Evolutionary conservation across 1,284 basidiomycete species (phyloP).

Genomic region (Sanghuangporus baumii): DNA sequence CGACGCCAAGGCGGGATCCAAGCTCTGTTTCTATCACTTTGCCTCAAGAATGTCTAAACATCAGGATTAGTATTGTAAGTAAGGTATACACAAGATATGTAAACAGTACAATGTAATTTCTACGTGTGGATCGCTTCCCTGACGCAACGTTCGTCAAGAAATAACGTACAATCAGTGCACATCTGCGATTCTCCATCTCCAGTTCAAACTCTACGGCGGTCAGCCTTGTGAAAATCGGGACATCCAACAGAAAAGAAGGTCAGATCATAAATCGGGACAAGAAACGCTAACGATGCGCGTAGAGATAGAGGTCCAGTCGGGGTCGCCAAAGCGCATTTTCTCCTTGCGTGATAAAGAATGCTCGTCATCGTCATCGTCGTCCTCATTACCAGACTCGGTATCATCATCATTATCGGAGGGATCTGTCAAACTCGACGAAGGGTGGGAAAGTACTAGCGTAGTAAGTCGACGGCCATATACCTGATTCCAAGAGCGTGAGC

Average conservation of each 20-base stretch:
- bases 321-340: constrained; percentile 9
- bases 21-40: no score
- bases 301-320: background rate
- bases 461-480: constrained; percentile 48
- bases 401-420: background rate
- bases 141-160: no score
- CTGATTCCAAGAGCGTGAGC: constrained; percentile 23
- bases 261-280: background rate
- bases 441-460: constrained; percentile 44
- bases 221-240: background rate
- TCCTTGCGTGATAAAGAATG: background rate
- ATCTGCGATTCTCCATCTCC: no score
- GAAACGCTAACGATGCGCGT: constrained; percentile 12
- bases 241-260: background rate
- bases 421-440: background rate
- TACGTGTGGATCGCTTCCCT: background rate
- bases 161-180: no score
- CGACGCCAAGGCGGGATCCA: no score
- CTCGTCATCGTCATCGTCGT: background rate
- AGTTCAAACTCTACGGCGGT: background rate
- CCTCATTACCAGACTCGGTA: background rate
- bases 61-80: background rate
- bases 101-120: background rate
- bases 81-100: background rate
- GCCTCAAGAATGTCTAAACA: background rate